These are phyloP conservation scores for Rhizopogon salebrosus DNA, from an alignment of 768 basidiomycete genomes.

Conservation along the genomic window DNA sequence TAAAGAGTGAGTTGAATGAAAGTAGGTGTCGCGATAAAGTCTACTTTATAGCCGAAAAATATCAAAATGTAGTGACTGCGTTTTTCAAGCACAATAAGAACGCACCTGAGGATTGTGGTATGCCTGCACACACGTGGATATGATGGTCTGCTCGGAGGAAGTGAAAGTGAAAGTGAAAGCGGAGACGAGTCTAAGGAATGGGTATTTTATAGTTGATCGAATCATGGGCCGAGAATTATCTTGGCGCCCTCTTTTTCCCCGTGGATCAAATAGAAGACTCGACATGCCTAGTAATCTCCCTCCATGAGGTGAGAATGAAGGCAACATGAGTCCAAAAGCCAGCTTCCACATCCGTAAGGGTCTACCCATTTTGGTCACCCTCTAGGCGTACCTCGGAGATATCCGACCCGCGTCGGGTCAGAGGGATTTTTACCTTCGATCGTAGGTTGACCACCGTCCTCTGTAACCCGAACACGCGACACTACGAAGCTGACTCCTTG, in stretches of 20 bases:
- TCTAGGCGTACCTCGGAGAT: no score
- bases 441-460: no score
- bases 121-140: conserved; percentile 17
- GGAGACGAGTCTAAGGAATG: neutral
- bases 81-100: neutral
- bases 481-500: no score
- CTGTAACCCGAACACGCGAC: no score
- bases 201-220: conserved; percentile 19
- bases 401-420: no score
- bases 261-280: conserved; percentile 22
- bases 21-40: neutral
- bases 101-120: conserved; percentile 10
- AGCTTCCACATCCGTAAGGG: no score
- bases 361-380: no score
- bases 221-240: neutral
- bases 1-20: neutral
- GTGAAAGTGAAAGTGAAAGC: conserved; percentile 3
- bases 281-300: conserved; percentile 12
- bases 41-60: neutral
- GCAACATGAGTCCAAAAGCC: no score
- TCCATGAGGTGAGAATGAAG: neutral
- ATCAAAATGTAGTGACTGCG: neutral
- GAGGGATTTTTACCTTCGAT: no score
- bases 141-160: conserved; percentile 1
- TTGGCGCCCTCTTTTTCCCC: conserved; percentile 8